Evolutionary conservation across 257 asterid genomes (phyloP).

Genomic region (Sherardia arvensis): DNA sequence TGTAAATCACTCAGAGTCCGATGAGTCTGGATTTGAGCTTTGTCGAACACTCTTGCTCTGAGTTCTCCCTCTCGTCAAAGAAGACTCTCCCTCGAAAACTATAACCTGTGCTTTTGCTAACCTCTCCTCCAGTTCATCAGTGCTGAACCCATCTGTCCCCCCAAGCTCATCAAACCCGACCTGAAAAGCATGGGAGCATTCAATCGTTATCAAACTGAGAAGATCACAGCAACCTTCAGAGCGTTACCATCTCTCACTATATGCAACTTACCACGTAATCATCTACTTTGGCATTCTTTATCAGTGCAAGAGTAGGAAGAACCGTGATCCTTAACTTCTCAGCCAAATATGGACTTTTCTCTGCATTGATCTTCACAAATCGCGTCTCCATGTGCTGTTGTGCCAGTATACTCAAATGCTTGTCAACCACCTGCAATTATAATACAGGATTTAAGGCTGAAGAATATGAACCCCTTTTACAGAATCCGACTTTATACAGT

Average conservation of each 20-base stretch:
- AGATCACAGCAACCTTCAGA: neutral
- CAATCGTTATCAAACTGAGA: constrained; percentile 4
- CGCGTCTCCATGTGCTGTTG: constrained; percentile 90
- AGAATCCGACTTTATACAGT: neutral
- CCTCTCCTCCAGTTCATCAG: constrained; percentile 91
- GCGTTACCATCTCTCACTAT: neutral
- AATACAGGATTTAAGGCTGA: neutral
- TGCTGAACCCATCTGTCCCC: constrained; percentile 80
- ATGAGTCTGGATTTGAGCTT: constrained; percentile 52
- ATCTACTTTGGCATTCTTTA: constrained; percentile 88
- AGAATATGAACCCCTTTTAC: neutral
- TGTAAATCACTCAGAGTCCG: constrained; percentile 65
- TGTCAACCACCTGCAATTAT: constrained; percentile 74
- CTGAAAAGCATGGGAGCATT: constrained; percentile 22
- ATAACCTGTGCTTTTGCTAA: constrained; percentile 73
- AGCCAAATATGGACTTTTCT: constrained; percentile 79
- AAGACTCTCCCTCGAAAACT: constrained; percentile 62
- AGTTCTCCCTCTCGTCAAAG: constrained; percentile 47
- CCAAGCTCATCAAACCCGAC: constrained; percentile 99
- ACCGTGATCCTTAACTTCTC: constrained; percentile 85
- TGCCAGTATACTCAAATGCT: constrained; percentile 76
- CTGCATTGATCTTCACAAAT: constrained; percentile 85
- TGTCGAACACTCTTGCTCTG: constrained; percentile 63
- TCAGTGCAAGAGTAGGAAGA: constrained; percentile 90
- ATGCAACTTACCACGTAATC: constrained; percentile 69